Evolutionary conservation across 805 yeast genomes (phyloP).

Genomic region (Lachancea nothofagi): DNA sequence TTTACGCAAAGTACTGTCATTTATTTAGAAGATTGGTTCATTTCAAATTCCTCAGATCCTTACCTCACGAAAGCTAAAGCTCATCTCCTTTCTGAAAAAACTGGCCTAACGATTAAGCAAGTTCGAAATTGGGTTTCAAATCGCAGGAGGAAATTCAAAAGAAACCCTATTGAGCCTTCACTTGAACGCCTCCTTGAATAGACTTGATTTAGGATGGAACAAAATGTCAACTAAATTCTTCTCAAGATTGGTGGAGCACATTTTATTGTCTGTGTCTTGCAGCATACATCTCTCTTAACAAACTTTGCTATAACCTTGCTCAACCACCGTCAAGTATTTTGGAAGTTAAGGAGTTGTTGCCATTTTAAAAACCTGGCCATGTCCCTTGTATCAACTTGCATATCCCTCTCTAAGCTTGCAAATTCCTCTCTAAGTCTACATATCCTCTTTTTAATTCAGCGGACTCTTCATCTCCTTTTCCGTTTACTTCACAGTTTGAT

Average conservation of each 20-base stretch:
- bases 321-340: slow-evolving; percentile 2
- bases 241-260: too few species aligned
- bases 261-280: too few species aligned
- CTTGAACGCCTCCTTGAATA: not conserved
- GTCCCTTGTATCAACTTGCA: too few species aligned
- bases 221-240: not conserved
- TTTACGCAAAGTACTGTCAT: not conserved
- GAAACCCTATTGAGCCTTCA: not conserved
- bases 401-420: too few species aligned
- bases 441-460: not conserved
- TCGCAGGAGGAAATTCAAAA: slow-evolving; percentile 23
- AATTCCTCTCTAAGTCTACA: not conserved
- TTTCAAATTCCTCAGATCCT: slow-evolving; percentile 15
- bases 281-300: not conserved
- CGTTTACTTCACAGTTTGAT: not conserved
- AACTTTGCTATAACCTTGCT: not conserved
- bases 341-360: too few species aligned
- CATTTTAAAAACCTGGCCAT: too few species aligned
- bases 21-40: slow-evolving; percentile 8
- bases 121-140: slow-evolving; percentile 29
- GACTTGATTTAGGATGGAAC: too few species aligned
- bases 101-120: slow-evolving; percentile 19
- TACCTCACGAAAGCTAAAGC: slow-evolving; percentile 16
- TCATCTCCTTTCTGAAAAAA: slow-evolving; percentile 9
- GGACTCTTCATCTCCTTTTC: not conserved